Evolutionary conservation across 106 monocot genomes (phyloP).

Genomic region (Dioscorea dumetorum): DNA sequence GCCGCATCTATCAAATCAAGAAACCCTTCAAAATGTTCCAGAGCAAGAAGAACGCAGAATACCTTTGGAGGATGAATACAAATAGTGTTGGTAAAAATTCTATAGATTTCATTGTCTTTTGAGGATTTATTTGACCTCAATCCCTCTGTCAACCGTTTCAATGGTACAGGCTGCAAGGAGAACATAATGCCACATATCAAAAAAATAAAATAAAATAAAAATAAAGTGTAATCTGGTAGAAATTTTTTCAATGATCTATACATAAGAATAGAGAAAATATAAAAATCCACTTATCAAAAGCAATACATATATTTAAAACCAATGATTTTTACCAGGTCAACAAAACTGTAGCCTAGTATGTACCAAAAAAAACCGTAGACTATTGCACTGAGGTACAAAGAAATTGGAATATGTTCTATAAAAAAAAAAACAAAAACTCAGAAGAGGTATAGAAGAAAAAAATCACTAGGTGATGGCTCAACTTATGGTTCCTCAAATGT

Average conservation of each 20-base stretch:
- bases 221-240: no score
- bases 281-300: no score
- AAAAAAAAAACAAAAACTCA: no score
- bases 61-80: conserved; percentile 45
- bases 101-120: conserved; percentile 21
- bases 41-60: not conserved
- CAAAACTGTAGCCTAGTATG: no score
- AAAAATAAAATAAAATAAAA: not conserved
- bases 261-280: no score
- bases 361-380: no score
- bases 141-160: conserved; percentile 38
- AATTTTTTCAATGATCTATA: not conserved
- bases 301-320: no score
- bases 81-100: conserved; percentile 30
- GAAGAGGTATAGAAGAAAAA: not conserved
- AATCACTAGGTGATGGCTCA: not conserved
- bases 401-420: no score
- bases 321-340: no score
- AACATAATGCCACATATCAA: not conserved
- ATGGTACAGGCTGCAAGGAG: conserved; percentile 26
- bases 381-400: not conserved
- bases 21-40: not conserved
- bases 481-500: no score
- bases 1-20: not conserved
- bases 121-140: conserved; percentile 23